Percentiles rank a stretch among this genome's conserved stretches.
Evolutionary conservation across 257 asterid genomes (phyloP).

Genomic region (Lantana camara): DNA sequence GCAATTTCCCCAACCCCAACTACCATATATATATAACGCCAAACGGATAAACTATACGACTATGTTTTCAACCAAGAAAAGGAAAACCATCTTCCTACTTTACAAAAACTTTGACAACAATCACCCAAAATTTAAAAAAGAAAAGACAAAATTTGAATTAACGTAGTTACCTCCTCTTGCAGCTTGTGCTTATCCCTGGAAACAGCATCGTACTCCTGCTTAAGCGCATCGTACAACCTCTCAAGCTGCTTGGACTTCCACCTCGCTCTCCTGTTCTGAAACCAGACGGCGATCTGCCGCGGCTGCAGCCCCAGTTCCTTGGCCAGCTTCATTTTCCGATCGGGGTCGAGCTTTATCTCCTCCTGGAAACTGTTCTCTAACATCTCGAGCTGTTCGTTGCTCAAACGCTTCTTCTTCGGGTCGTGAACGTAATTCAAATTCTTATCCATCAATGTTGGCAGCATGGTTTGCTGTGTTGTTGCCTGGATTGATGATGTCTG

Average conservation of each 20-base stretch:
- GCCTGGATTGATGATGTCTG: conserved; percentile 35
- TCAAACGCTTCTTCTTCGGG: conserved; percentile 67
- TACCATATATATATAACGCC: no score
- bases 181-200: conserved; percentile 72
- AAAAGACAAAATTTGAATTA: no score
- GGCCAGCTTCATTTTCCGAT: conserved; percentile 74
- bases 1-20: no score
- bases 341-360: conserved; percentile 84
- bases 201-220: conserved; percentile 66
- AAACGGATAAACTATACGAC: no score
- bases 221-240: conserved; percentile 60
- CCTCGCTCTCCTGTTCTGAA: conserved; percentile 81
- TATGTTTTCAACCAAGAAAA: no score
- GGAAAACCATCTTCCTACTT: no score
- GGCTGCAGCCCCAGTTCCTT: conserved; percentile 79
- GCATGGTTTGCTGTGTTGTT: conserved; percentile 24
- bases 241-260: conserved; percentile 90
- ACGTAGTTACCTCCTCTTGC: conserved; percentile 59
- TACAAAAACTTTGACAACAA: no score
- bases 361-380: conserved; percentile 72
- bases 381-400: conserved; percentile 68
- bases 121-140: no score
- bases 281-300: conserved; percentile 87
- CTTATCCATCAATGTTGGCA: conserved; percentile 32
- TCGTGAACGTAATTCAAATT: conserved; percentile 33